These are phyloP conservation scores for Myxozyma geophila DNA, from an alignment of 805 yeast genomes.

Conservation along the genomic window DNA sequence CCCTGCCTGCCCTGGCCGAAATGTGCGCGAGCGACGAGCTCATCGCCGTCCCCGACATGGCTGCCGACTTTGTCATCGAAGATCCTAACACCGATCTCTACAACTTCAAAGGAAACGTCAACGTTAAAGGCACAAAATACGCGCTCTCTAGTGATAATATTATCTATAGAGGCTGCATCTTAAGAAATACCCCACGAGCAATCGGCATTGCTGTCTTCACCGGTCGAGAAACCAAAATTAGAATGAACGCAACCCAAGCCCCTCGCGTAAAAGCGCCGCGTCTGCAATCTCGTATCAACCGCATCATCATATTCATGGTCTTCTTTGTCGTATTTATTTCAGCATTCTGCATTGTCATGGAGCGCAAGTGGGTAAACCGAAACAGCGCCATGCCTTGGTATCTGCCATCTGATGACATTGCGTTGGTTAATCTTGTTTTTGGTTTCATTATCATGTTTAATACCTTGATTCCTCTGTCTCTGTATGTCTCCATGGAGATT, in stretches of 20 bases:
- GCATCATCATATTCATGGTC: constrained; percentile 87
- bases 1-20: constrained; percentile 66
- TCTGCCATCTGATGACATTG: constrained; percentile 70
- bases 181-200: constrained; percentile 78
- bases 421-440: constrained; percentile 88
- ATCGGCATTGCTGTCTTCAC: constrained; percentile 86
- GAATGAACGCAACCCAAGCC: constrained; percentile 91
- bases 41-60: constrained; percentile 49
- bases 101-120: constrained; percentile 76
- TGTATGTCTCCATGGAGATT: constrained; percentile 95
- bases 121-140: constrained; percentile 49
- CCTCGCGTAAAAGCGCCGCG: constrained; percentile 94
- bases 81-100: constrained; percentile 92
- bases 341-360: constrained; percentile 80
- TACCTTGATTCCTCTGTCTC: constrained; percentile 90
- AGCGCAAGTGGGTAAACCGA: constrained; percentile 55
- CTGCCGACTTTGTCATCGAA: constrained; percentile 68
- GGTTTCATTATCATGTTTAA: constrained; percentile 97
- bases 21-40: constrained; percentile 56
- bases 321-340: constrained; percentile 73
- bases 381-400: constrained; percentile 66
- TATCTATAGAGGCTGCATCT: constrained; percentile 85
- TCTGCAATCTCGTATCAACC: constrained; percentile 78
- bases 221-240: constrained; percentile 93
- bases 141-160: constrained; percentile 82